Conservation (phyloP, 805 yeast species). For the Torulaspora quercuum region DNA sequence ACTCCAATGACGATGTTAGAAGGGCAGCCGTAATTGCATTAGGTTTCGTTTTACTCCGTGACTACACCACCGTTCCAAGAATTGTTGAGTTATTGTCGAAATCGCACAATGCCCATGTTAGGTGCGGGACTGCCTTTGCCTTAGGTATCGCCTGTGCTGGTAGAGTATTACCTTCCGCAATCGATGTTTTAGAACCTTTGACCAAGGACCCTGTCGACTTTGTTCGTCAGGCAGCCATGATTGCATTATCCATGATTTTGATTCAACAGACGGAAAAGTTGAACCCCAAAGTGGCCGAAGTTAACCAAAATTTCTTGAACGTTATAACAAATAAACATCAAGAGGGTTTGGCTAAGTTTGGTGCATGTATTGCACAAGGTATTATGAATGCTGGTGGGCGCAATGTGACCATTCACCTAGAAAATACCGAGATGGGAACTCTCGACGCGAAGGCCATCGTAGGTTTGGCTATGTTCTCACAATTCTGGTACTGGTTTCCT, state of each 20-base stretch:
- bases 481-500: conserved; percentile 99
- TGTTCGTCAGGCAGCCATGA: conserved; percentile 96
- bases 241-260: conserved; percentile 86
- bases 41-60: conserved; percentile 87
- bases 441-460: conserved; percentile 87
- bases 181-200: conserved; percentile 88
- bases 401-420: conserved; percentile 89
- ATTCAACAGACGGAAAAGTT: conserved; percentile 83
- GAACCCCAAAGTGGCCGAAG: conserved; percentile 72
- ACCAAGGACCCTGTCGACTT: conserved; percentile 93
- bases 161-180: conserved; percentile 79
- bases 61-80: conserved; percentile 89
- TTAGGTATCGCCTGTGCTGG: conserved; percentile 97
- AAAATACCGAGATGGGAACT: conserved; percentile 84
- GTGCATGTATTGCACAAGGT: conserved; percentile 96
- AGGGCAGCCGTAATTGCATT: conserved; percentile 90
- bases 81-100: conserved; percentile 89
- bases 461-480: conserved; percentile 84
- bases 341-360: conserved; percentile 95
- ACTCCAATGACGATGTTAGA: conserved; percentile 93
- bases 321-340: conserved; percentile 86
- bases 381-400: conserved; percentile 98
- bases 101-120: conserved; percentile 95
- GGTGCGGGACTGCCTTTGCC: conserved; percentile 97
- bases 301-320: conserved; percentile 69